phyloP scores from a whole-genome alignment of 768 basidiomycete species.

The Phlebiopsis flavidoalba region DNA sequence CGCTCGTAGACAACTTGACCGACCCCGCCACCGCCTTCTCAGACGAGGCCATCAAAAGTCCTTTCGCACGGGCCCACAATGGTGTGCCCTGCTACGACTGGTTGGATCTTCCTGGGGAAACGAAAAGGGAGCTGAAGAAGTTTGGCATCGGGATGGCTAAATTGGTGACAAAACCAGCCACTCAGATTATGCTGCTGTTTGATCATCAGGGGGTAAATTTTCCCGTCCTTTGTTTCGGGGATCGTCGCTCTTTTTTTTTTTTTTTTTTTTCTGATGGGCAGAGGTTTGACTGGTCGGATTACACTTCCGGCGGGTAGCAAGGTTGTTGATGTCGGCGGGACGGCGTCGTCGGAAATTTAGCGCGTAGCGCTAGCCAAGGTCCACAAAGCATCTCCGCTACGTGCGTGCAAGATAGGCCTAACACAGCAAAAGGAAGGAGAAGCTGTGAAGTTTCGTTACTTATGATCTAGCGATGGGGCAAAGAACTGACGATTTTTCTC shows the following conservation, averaged over 20 bases:
- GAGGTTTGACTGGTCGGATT: slow-evolving; percentile 25
- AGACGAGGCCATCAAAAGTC: slow-evolving; percentile 11
- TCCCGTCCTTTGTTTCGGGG: no score
- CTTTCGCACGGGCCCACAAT: slow-evolving; percentile 13
- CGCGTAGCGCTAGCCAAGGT: slow-evolving; percentile 19
- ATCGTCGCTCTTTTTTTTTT: no score
- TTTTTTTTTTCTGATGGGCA: no score
- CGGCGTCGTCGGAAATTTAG: slow-evolving; percentile 23
- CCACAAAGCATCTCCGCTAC: slow-evolving; percentile 20
- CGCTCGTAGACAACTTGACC: slow-evolving; percentile 14
- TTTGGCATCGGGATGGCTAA: slow-evolving; percentile 4
- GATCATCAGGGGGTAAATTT: slow-evolving; percentile 1
- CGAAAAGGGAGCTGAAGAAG: slow-evolving; percentile 4
- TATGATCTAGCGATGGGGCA: no score
- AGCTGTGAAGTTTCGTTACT: background rate
- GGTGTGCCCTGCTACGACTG: slow-evolving; percentile 7
- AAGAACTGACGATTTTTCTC: no score
- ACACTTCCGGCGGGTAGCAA: slow-evolving; percentile 16
- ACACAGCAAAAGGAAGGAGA: slow-evolving; percentile 22
- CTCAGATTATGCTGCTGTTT: background rate
- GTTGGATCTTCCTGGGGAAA: slow-evolving; percentile 8
- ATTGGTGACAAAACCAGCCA: background rate
- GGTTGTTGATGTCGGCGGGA: slow-evolving; percentile 32
- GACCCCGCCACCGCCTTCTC: slow-evolving; percentile 19
- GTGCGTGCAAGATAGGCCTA: slow-evolving; percentile 26